phyloP scores from a whole-genome alignment of 2,329 filamentous ascomycete genomes.

The Fusarium lyarnte region DNA sequence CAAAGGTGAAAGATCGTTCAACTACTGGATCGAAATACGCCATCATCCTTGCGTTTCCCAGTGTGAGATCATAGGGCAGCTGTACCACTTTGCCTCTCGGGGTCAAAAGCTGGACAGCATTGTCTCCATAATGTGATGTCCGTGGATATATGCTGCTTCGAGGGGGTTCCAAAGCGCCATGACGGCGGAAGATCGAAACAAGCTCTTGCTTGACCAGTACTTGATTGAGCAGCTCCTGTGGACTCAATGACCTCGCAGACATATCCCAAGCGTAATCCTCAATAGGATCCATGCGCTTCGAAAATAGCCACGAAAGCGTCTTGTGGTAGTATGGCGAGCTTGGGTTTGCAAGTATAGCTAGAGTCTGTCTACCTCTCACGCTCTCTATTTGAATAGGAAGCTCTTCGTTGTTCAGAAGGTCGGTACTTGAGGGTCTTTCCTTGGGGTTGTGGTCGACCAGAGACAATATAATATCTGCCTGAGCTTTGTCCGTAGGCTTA shows the following conservation, averaged over 20 bases:
- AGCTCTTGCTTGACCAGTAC: slow-evolving; percentile 79
- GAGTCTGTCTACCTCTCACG: slow-evolving; percentile 84
- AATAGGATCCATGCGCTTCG: slow-evolving; percentile 77
- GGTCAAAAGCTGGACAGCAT: slow-evolving; percentile 83
- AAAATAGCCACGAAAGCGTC: slow-evolving; percentile 86
- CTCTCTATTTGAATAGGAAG: slow-evolving; percentile 93
- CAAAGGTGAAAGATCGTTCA: slow-evolving; percentile 86
- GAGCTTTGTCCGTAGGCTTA: slow-evolving; percentile 72
- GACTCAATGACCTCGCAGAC: slow-evolving; percentile 62
- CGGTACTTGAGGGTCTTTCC: slow-evolving; percentile 81
- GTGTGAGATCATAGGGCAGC: slow-evolving; percentile 90
- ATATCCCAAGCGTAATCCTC: slow-evolving; percentile 86
- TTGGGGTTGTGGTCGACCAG: slow-evolving; percentile 85
- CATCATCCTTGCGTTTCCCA: slow-evolving; percentile 86
- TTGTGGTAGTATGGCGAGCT: slow-evolving; percentile 90
- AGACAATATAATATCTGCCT: slow-evolving; percentile 81
- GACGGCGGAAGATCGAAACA: slow-evolving; percentile 81
- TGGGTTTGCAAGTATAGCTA: slow-evolving; percentile 83
- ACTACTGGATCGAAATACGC: slow-evolving; percentile 74
- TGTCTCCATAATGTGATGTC: slow-evolving; percentile 77
- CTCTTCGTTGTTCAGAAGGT: slow-evolving; percentile 85
- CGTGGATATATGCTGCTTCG: slow-evolving; percentile 82
- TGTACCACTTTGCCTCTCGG: slow-evolving; percentile 88
- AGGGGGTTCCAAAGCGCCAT: slow-evolving; percentile 85
- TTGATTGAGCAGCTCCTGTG: slow-evolving; percentile 74